phyloP scores from a whole-genome alignment of 208 protist species.

The Trichomonas gallinae region DNA sequence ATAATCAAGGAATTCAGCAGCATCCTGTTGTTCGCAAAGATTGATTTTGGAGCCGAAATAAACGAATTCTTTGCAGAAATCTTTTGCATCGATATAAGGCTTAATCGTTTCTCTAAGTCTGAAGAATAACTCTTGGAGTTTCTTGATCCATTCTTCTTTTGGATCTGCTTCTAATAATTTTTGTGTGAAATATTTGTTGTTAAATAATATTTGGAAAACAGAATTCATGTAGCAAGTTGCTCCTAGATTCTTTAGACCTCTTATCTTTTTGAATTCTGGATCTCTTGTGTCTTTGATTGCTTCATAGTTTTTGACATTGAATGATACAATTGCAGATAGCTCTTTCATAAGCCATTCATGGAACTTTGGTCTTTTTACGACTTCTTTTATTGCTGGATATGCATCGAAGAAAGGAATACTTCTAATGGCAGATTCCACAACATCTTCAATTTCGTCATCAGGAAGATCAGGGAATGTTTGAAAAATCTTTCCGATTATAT shows the following conservation, averaged over 20 bases:
- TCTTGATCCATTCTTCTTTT: not conserved
- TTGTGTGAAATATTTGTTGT: not conserved
- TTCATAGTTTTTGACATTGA: too few species aligned
- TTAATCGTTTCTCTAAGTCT: not conserved
- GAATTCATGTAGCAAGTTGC: slow-evolving; percentile 55
- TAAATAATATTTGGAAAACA: not conserved
- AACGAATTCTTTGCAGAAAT: not conserved
- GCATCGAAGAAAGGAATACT: not conserved
- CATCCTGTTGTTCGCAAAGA: not conserved
- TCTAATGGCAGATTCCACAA: not conserved
- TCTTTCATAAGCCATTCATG: too few species aligned
- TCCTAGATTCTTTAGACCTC: slow-evolving; percentile 77
- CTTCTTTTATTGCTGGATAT: not conserved
- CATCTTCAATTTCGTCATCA: not conserved
- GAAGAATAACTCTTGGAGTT: not conserved
- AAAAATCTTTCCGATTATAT: too few species aligned
- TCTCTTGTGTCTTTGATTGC: not conserved
- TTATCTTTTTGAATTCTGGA: not conserved
- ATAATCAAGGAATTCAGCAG: not conserved
- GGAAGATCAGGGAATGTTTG: too few species aligned
- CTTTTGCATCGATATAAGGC: not conserved
- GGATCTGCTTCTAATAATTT: not conserved
- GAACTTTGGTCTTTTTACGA: not conserved
- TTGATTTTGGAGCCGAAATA: not conserved
- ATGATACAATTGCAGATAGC: too few species aligned